Conservation (phyloP, 345 rosid species). For the Trapa bicornis region DNA sequence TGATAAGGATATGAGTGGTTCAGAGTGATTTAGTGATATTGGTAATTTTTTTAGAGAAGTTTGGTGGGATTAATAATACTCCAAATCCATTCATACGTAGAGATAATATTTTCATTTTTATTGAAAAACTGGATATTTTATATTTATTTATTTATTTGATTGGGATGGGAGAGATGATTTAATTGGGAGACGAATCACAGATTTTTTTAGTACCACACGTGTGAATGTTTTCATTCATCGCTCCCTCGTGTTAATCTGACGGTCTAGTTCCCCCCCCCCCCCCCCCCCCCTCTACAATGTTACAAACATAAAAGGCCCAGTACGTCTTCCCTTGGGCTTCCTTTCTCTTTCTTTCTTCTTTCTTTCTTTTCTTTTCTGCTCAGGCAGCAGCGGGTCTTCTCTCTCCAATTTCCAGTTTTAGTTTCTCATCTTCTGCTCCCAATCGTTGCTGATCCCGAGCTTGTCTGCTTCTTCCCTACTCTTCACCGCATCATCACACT, state of each 20-base stretch:
- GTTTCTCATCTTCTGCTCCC: background rate
- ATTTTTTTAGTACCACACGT: background rate
- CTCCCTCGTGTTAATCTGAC: constrained; percentile 4
- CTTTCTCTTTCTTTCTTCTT: constrained; percentile 5
- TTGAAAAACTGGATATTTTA: too few species aligned
- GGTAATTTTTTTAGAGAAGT: too few species aligned
- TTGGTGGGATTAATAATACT: too few species aligned
- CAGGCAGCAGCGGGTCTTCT: background rate
- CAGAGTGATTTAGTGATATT: too few species aligned
- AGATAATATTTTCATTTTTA: too few species aligned
- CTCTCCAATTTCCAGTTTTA: background rate
- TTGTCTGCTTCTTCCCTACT: background rate
- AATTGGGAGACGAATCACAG: too few species aligned
- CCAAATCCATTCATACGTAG: too few species aligned
- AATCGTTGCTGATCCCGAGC: background rate
- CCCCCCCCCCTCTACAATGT: constrained; percentile 8
- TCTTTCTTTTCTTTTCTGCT: too few species aligned
- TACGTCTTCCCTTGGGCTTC: constrained; percentile 4
- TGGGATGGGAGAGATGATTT: too few species aligned
- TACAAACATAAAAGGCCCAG: constrained; percentile 26
- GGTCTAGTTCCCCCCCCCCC: constrained; percentile 3
- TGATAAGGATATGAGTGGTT: too few species aligned
- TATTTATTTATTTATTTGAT: too few species aligned
- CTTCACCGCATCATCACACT: background rate
- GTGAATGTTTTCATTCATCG: background rate